These are phyloP conservation scores for Prunus yedoensis DNA, from an alignment of 331 rosid species.

Conservation along the genomic window DNA sequence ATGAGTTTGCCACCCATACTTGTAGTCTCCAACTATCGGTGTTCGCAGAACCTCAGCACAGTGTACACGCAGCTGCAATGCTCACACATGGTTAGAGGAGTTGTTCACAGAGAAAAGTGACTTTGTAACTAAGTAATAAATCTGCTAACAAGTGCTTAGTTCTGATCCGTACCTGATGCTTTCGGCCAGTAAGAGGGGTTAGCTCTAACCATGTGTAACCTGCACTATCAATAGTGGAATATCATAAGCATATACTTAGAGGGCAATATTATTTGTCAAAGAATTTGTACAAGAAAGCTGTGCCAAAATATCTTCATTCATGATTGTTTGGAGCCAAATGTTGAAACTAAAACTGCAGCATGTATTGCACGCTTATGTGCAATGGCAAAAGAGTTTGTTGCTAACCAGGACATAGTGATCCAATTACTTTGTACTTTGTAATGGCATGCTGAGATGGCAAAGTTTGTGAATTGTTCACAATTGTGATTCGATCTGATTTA, in stretches of 20 bases:
- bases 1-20: slow-evolving; percentile 90
- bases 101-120: not conserved
- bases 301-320: not conserved
- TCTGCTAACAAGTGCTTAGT: not conserved
- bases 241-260: slow-evolving; percentile 15
- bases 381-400: slow-evolving; percentile 23
- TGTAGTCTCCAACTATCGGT: slow-evolving; percentile 93
- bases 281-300: not conserved
- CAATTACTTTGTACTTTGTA: slow-evolving; percentile 71
- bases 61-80: slow-evolving; percentile 83
- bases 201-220: slow-evolving; percentile 92
- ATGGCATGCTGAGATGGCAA: slow-evolving; percentile 71
- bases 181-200: slow-evolving; percentile 87
- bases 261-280: too few relatives aligned
- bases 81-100: not conserved
- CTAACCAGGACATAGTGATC: slow-evolving; percentile 68
- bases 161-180: slow-evolving; percentile 71
- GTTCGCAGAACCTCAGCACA: slow-evolving; percentile 93
- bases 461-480: slow-evolving; percentile 37
- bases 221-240: slow-evolving; percentile 37
- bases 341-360: not conserved
- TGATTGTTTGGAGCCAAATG: not conserved
- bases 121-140: slow-evolving; percentile 11
- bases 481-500: slow-evolving; percentile 71
- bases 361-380: not conserved